These are phyloP conservation scores for Jaltomata sinuosa DNA, from an alignment of 257 asterid species.

Conservation along the genomic window DNA sequence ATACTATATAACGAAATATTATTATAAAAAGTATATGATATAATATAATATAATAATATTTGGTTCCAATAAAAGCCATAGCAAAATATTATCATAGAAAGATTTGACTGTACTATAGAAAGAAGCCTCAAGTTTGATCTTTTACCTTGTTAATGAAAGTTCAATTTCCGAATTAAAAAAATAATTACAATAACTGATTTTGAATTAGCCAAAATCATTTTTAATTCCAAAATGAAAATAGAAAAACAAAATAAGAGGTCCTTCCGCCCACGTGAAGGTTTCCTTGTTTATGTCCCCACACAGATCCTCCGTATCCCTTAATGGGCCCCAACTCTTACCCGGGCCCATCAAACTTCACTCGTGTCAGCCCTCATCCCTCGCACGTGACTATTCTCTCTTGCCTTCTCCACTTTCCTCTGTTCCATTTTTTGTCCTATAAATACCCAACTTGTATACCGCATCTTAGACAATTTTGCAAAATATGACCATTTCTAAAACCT, in stretches of 20 bases:
- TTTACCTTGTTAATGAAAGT: too few species aligned
- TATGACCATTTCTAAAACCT: not conserved
- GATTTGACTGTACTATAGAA: too few species aligned
- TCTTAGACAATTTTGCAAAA: not conserved
- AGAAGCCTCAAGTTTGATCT: too few species aligned
- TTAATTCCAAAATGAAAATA: not conserved
- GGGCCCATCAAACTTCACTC: conserved; percentile 16
- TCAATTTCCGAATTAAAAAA: too few species aligned
- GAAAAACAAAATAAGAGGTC: not conserved
- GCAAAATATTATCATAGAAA: too few species aligned
- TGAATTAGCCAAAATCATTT: not conserved
- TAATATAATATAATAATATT: too few species aligned
- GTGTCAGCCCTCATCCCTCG: conserved; percentile 36
- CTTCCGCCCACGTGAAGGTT: conserved; percentile 33
- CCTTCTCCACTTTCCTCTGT: not conserved
- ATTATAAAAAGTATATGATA: too few species aligned
- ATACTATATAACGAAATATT: too few species aligned
- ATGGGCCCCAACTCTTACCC: not conserved
- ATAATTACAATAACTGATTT: not conserved
- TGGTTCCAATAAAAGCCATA: too few species aligned
- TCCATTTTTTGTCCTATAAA: conserved; percentile 33
- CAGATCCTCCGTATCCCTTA: conserved; percentile 36
- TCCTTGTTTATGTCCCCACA: conserved; percentile 21
- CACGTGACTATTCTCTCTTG: conserved; percentile 26
- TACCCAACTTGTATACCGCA: conserved; percentile 29